Evolutionary conservation across 2,329 filamentous ascomycete species (phyloP).

Genomic region (Plenodomus biglobosus): DNA sequence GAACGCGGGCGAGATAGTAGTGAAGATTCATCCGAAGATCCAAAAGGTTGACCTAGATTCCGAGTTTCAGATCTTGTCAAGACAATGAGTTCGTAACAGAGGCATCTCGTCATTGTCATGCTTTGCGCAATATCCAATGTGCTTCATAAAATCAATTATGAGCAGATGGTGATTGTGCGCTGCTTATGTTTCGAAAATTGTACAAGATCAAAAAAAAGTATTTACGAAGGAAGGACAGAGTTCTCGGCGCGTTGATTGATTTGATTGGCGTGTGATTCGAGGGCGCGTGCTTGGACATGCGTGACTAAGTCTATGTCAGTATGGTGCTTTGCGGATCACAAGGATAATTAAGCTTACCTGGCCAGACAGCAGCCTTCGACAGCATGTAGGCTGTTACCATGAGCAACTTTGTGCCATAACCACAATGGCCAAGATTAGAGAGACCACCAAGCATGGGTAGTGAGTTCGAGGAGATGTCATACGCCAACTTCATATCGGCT

Average conservation of each 20-base stretch:
- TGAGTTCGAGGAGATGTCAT: conserved; percentile 51
- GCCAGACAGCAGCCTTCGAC: conserved; percentile 89
- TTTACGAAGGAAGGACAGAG: conserved; percentile 43
- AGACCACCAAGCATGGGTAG: conserved; percentile 55
- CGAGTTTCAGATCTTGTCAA: no score
- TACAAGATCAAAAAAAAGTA: conserved; percentile 18
- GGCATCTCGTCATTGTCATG: no score
- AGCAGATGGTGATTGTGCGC: neutral
- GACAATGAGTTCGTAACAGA: no score
- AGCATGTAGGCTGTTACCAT: conserved; percentile 84
- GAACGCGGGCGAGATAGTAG: no score
- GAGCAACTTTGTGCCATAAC: conserved; percentile 82
- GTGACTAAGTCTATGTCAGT: conserved; percentile 55
- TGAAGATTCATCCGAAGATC: no score
- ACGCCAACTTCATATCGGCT: conserved; percentile 77
- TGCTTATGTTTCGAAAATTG: conserved; percentile 13
- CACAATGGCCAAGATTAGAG: conserved; percentile 61
- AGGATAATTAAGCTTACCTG: conserved; percentile 61
- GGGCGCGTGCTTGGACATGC: conserved; percentile 67
- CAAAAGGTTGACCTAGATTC: no score
- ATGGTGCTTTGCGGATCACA: conserved; percentile 3
- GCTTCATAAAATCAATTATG: neutral
- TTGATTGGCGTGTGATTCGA: conserved; percentile 64
- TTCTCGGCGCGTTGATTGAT: conserved; percentile 63
- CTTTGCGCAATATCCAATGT: neutral